Evolutionary conservation across 1,284 basidiomycete species (phyloP).

Genomic region (Mycena citricolor): DNA sequence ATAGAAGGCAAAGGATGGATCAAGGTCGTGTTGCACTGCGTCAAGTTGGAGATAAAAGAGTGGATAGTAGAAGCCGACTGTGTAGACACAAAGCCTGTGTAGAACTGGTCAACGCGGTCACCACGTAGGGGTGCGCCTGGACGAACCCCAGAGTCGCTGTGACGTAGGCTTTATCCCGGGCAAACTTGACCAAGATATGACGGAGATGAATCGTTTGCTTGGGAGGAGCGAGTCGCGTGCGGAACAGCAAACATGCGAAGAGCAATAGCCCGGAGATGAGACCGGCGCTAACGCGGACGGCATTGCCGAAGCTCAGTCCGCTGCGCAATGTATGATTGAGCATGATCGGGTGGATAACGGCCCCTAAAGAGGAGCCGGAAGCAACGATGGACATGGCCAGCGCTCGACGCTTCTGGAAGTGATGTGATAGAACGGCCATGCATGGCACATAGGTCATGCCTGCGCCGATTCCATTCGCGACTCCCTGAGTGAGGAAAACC

Average conservation of each 20-base stretch:
- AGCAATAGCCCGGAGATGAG: slow-evolving; percentile 25
- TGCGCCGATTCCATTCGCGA: slow-evolving; percentile 34
- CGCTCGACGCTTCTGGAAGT: slow-evolving; percentile 32
- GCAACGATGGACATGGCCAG: slow-evolving; percentile 35
- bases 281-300: slow-evolving; percentile 28
- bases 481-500: slow-evolving; percentile 37
- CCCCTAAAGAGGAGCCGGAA: slow-evolving; percentile 33
- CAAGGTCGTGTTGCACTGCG: slow-evolving; percentile 26
- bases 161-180: slow-evolving; percentile 20
- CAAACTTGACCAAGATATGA: slow-evolving; percentile 12
- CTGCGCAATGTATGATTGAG: slow-evolving; percentile 37
- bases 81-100: slow-evolving; percentile 21
- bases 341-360: slow-evolving; percentile 33
- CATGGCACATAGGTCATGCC: slow-evolving; percentile 36
- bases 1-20: slow-evolving; percentile 29
- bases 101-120: not conserved
- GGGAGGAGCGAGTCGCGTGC: slow-evolving; percentile 22
- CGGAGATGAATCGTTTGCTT: slow-evolving; percentile 5
- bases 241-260: slow-evolving; percentile 28
- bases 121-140: not conserved
- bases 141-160: slow-evolving; percentile 19
- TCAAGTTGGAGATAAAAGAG: slow-evolving; percentile 33
- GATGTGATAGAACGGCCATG: slow-evolving; percentile 35
- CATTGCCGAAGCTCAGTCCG: slow-evolving; percentile 31
- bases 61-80: slow-evolving; percentile 29